phyloP scores from a whole-genome alignment of 1,139 yeast species.

The Keqinozyma sinolaborantium region DNA sequence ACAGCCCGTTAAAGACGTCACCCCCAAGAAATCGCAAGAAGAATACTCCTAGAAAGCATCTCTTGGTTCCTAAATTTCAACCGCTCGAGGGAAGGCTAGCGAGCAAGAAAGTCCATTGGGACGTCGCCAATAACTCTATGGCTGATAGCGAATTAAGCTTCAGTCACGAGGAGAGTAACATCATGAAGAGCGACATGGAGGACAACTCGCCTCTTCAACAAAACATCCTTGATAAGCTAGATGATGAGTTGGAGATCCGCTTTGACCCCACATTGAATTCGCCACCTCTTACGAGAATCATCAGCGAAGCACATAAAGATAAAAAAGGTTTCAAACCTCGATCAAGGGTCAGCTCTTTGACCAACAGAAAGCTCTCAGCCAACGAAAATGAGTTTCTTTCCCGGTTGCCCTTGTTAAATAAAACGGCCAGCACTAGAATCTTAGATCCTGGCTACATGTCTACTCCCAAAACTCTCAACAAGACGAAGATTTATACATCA shows the following conservation, averaged over 20 bases:
- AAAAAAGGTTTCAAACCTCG: constrained; percentile 5
- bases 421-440: constrained; percentile 27
- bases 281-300: constrained; percentile 20
- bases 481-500: not conserved
- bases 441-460: not conserved
- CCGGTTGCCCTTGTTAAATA: constrained; percentile 30
- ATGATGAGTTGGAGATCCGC: constrained; percentile 23
- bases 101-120: constrained; percentile 37
- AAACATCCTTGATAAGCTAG: constrained; percentile 11
- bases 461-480: constrained; percentile 1
- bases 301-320: constrained; percentile 1
- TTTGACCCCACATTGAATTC: constrained; percentile 29
- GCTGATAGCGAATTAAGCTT: constrained; percentile 25
- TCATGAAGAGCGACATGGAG: constrained; percentile 20
- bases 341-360: constrained; percentile 11
- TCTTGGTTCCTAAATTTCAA: constrained; percentile 12
- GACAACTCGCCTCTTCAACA: constrained; percentile 27
- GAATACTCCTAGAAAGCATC: constrained; percentile 8
- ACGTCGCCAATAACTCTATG: constrained; percentile 25
- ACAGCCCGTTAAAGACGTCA: constrained; percentile 29
- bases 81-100: constrained; percentile 9
- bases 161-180: constrained; percentile 17
- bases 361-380: constrained; percentile 15
- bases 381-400: constrained; percentile 13
- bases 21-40: constrained; percentile 26